A percentile compares a stretch with the other conserved stretches of the same genome.
Conservation (phyloP, 768 basidiomycete species). For the Crassisporium funariophilum region DNA sequence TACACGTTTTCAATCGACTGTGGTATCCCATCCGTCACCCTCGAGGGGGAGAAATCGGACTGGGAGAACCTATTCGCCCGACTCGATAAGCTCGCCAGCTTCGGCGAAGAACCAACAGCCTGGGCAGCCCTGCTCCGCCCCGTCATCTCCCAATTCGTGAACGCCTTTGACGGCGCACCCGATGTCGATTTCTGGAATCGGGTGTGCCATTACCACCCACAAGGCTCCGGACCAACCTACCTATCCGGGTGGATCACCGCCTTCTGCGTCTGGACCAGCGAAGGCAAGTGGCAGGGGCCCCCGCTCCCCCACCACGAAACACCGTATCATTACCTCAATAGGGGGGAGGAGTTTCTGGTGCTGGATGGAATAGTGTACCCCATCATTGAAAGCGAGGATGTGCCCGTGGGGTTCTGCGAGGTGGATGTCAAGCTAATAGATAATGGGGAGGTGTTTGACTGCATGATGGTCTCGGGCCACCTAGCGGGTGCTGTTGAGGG, state of each 20-base stretch:
- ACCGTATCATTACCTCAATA: too few species aligned
- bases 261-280: slow-evolving; percentile 21
- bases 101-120: slow-evolving; percentile 31
- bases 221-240: slow-evolving; percentile 24
- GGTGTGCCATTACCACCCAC: slow-evolving; percentile 22
- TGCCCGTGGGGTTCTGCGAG: slow-evolving; percentile 22
- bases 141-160: slow-evolving; percentile 37
- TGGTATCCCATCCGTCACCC: slow-evolving; percentile 25
- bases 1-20: slow-evolving; percentile 14
- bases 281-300: slow-evolving; percentile 11
- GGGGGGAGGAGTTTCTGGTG: too few species aligned
- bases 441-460: slow-evolving; percentile 12
- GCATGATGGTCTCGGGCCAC: slow-evolving; percentile 26
- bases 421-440: too few species aligned
- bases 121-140: slow-evolving; percentile 45
- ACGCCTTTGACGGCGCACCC: slow-evolving; percentile 32
- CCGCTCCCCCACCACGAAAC: too few species aligned
- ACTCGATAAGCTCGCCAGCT: slow-evolving; percentile 33
- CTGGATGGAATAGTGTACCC: slow-evolving; percentile 16
- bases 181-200: slow-evolving; percentile 42
- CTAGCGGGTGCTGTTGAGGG: slow-evolving; percentile 16
- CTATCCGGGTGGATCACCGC: slow-evolving; percentile 33
- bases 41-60: slow-evolving; percentile 23
- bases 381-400: slow-evolving; percentile 9
- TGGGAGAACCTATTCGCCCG: slow-evolving; percentile 23